These are phyloP conservation scores for Heliamphora pulchella DNA, from an alignment of 179 eudicot species.

Conservation along the genomic window DNA sequence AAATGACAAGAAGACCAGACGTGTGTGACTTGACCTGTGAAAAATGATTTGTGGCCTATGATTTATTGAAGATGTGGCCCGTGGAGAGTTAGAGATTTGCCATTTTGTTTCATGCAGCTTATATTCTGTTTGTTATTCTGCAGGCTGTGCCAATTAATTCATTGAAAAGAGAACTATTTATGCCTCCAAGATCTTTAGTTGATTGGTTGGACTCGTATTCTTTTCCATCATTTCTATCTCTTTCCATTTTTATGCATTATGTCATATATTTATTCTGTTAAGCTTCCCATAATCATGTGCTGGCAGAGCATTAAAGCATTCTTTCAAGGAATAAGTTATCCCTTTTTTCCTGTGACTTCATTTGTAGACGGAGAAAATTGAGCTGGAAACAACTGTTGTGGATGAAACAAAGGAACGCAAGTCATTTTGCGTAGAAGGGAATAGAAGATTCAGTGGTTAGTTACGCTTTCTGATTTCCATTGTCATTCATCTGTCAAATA, in stretches of 20 bases:
- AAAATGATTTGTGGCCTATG: not conserved
- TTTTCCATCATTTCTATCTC: not conserved
- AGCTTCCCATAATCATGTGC: not conserved
- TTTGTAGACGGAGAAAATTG: conserved; percentile 87
- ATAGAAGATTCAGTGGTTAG: conserved; percentile 90
- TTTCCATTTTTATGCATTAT: not conserved
- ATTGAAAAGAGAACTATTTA: not conserved
- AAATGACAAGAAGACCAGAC: not conserved
- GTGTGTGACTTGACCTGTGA: not conserved
- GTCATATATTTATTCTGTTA: not conserved
- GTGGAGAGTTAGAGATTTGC: not conserved
- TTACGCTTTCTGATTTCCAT: conserved; percentile 14
- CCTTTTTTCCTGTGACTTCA: not conserved
- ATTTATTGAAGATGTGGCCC: not conserved
- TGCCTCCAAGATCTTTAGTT: not conserved
- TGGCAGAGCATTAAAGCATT: not conserved
- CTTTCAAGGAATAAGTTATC: not conserved
- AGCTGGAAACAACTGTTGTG: conserved; percentile 91
- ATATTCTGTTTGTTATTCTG: not conserved
- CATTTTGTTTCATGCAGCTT: conserved; percentile 6
- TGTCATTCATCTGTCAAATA: not conserved
- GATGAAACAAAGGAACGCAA: conserved; percentile 95
- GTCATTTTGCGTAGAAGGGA: conserved; percentile 82
- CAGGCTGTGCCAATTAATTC: not conserved
- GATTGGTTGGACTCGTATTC: not conserved